Evolutionary conservation across 192 early-diverging fungal species (phyloP), one percentile per base, ranked within the genome.

Genomic region (Coemansia aciculifera): DNA sequence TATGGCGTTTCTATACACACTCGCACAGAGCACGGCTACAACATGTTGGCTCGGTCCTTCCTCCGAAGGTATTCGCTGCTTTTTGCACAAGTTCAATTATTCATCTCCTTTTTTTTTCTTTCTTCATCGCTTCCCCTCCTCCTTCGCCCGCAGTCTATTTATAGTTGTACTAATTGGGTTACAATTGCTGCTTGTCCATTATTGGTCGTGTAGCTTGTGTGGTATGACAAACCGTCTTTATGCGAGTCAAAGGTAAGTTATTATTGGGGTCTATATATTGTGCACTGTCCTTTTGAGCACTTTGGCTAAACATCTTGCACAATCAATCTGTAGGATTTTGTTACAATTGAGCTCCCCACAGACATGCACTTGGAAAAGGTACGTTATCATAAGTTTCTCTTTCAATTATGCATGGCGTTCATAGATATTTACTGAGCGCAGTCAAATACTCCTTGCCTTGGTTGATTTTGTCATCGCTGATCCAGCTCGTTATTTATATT

Each of bases 321-420:
- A 56, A 31, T 56, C 10, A 8, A 51, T 31, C 2, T 32, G 37
- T 71, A 71, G 69, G 69, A 71, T 12, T 64, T 48, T 27, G 63
- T 71, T 12, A 17, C 62, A 24, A 71, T 71, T 21, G 63, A 64
- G 19, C 4, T 71, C 34, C 64, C 72, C 23, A 44, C 37, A 2
- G 31, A 71, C 24, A 67, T 81, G 78, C 73, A 75, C 52, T 42
- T 75, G 31, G 78, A 81, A 75, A 75, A 75, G 78, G 73, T 62
- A 81, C 27, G 27, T 27, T 27, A 27, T 27, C 27, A 27, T 27
- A 51, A n/a, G 19, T 38, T 42, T 38, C 10, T 51, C 13, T 12
- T 51, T 11, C 48, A 11, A 12, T 62, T 62, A 62, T 54, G 3
- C n/a, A 12, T 8, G 54, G 54, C 54, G 54, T 27, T 57, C 27